A percentile compares a stretch with the other conserved stretches of the same genome.
Conservation (phyloP, 257 asterid species). For the Lycium ferocissimum region DNA sequence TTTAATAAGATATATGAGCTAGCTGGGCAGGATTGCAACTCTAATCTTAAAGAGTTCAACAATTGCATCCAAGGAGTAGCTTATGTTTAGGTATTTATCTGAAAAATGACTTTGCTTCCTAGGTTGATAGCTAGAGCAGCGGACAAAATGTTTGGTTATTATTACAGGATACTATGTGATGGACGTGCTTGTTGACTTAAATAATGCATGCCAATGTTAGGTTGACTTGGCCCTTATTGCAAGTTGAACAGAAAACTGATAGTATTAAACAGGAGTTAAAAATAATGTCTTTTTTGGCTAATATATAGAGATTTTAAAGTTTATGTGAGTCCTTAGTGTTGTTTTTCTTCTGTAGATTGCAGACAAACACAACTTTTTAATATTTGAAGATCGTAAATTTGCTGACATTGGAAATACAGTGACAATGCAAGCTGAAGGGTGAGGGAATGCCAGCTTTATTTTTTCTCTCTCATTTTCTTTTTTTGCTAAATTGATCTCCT, state of each 20-base stretch:
- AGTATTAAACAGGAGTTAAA: background rate
- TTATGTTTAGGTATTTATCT: background rate
- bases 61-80: background rate
- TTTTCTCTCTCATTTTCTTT: background rate
- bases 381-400: slow-evolving; percentile 95
- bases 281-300: background rate
- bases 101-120: background rate
- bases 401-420: slow-evolving; percentile 99
- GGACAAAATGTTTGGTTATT: background rate
- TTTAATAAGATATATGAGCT: background rate
- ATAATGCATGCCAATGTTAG: background rate
- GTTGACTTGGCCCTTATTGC: background rate
- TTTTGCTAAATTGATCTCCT: background rate
- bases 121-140: background rate
- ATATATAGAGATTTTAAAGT: background rate
- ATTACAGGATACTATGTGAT: background rate
- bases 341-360: slow-evolving; percentile 66
- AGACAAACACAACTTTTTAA: slow-evolving; percentile 83
- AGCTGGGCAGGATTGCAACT: background rate
- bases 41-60: background rate
- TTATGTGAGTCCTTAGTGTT: slow-evolving; percentile 8
- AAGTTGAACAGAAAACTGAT: background rate
- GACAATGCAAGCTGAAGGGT: slow-evolving; percentile 98
- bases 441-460: slow-evolving; percentile 35
- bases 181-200: background rate